phyloP scores from a whole-genome alignment of 805 yeast species.

The Tetrapisispora fleetii region DNA sequence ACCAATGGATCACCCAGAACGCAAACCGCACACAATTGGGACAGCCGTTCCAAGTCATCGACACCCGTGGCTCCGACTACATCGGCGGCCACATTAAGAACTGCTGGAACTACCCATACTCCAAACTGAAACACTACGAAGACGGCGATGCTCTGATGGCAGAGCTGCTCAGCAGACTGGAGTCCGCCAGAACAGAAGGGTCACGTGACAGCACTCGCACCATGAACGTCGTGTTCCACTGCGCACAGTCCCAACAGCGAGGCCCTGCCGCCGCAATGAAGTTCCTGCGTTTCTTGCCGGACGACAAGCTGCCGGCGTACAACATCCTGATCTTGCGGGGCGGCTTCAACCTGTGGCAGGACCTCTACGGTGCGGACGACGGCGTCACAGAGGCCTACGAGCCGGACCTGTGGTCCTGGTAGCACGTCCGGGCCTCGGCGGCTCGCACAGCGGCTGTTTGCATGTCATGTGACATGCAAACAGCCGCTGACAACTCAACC shows the following conservation, averaged over 20 bases:
- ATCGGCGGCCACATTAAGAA: conserved; percentile 45
- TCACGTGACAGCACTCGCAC: conserved; percentile 12
- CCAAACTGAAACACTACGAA: conserved; percentile 12
- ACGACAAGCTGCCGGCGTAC: conserved; percentile 27
- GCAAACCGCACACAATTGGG: conserved; percentile 12
- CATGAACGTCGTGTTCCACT: conserved; percentile 57
- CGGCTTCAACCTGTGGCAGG: conserved; percentile 83
- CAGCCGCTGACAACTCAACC: too few relatives aligned
- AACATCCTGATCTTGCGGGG: conserved; percentile 67
- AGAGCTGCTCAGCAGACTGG: conserved; percentile 40
- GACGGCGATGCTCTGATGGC: conserved; percentile 52
- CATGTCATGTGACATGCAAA: too few relatives aligned
- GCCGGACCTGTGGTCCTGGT: conserved; percentile 34
- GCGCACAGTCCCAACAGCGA: conserved; percentile 82
- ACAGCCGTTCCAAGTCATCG: conserved; percentile 41
- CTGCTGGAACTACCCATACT: conserved; percentile 22
- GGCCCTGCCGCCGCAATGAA: conserved; percentile 79
- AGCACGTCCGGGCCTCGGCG: background rate
- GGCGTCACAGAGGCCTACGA: conserved; percentile 52
- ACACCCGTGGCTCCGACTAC: conserved; percentile 77
- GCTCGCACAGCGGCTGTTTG: too few relatives aligned
- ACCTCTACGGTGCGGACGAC: conserved; percentile 55
- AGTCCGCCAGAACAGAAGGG: conserved; percentile 11
- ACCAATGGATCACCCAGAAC: conserved; percentile 18
- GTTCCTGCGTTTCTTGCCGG: conserved; percentile 33